phyloP scores from a whole-genome alignment of 441 rosid genomes.

The Populus hybrid region DNA sequence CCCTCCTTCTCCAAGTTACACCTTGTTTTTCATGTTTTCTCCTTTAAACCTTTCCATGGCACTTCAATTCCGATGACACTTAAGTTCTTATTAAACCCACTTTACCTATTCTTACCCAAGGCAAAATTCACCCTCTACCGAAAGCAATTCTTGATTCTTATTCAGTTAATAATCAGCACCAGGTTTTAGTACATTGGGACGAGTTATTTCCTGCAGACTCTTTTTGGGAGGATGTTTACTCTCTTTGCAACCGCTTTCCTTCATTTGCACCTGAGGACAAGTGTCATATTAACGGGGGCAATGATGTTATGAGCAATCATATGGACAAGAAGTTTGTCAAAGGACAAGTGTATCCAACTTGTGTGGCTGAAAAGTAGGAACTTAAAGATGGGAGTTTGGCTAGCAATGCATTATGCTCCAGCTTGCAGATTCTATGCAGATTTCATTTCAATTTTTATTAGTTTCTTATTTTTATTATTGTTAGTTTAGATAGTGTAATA shows the following conservation, averaged over 20 bases:
- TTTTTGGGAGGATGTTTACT: not conserved
- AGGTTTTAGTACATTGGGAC: not conserved
- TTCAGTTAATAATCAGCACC: accelerated
- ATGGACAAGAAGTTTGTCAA: accelerated
- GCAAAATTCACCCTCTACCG: not conserved
- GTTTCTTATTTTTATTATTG: too few relatives aligned
- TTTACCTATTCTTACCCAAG: not conserved
- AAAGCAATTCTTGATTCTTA: not conserved
- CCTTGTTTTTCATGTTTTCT: slow-evolving; percentile 8
- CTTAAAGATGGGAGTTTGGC: too few relatives aligned
- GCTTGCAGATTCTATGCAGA: too few relatives aligned
- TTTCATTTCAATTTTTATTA: too few relatives aligned
- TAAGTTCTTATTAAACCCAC: not conserved
- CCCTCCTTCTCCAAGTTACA: not conserved
- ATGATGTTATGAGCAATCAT: not conserved
- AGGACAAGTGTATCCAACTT: too few relatives aligned
- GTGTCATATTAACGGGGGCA: not conserved
- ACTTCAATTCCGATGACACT: too few relatives aligned
- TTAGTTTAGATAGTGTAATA: not conserved
- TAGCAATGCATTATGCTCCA: too few relatives aligned
- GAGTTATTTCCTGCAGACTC: not conserved
- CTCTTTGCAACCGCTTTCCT: accelerated
- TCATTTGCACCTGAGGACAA: not conserved
- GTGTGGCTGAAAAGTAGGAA: not conserved
- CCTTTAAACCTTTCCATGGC: not conserved